Base-by-base conservation (phyloP, 768 basidiomycete species). In the Lentinula sp. region DNA sequence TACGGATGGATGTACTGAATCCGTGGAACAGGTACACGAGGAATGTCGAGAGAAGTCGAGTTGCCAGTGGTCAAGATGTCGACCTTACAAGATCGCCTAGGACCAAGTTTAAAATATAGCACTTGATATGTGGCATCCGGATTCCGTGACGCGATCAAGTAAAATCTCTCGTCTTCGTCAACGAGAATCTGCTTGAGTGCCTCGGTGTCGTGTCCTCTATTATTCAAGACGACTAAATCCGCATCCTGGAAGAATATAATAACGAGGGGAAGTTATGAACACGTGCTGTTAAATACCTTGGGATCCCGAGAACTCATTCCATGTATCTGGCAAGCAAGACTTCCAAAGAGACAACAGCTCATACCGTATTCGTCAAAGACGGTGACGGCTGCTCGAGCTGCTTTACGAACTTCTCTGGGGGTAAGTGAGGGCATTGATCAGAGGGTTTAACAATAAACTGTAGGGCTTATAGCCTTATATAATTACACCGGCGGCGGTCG, bases 41-140 rank as follows among this genome's bases (percentile, higher is more conserved):
- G 73, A 15, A 59, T 49, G 35, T 59, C 16, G 49, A 73, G 65
- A 46, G 67, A 64, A 31, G 72, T 55, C 23, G 63, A 39, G 23
- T 32, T 59, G 4, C 71, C 70, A 1, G 73, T 71, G 35, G 70
- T 51, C 15, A 74, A 68, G 55, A 74, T 66, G 62, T 74, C 73
- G 16, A 74, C 68, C 53, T 73, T 74, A 67, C 71, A 73, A 4
- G 2, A 18, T 13, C 55, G 61, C 13, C 31, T 9, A 28, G 16
- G 32, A 23, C 28, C 32, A 52, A 56, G 9, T 11, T 5, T 15
- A 34, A 28, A 61, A 32, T 37, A 46, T 8, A 61, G 40, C 5
- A 61, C 51, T 34, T 34, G 51, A 43, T 61, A 61, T n/a, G 60
- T 61, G 10, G 49, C 52, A 21, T 28, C 10, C 18, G 60, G 60